Conservation (phyloP, 1,284 basidiomycete genomes). For the Tylopilus sp. region DNA sequence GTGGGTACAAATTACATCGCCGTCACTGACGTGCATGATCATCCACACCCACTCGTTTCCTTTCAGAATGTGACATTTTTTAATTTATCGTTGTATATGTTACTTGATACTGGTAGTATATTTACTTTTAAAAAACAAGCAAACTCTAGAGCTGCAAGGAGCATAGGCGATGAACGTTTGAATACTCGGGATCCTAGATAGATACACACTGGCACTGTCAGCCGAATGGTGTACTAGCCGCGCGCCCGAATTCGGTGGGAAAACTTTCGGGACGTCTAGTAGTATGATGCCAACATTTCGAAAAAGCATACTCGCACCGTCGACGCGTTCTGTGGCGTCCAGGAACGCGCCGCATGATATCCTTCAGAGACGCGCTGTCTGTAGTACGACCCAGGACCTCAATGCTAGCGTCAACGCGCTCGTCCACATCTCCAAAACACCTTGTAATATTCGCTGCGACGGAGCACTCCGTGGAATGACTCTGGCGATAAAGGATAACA, state of each 20-base stretch:
- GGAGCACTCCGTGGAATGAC: constrained; percentile 38
- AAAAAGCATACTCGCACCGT: neutral
- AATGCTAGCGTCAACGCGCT: constrained; percentile 22
- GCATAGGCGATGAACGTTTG: too few relatives aligned
- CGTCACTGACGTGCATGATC: neutral
- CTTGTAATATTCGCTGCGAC: neutral
- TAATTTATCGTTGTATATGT: neutral
- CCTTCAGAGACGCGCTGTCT: constrained; percentile 10
- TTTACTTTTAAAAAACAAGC: too few relatives aligned
- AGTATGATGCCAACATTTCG: too few relatives aligned
- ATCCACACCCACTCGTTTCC: constrained; percentile 2
- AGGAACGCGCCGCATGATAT: neutral
- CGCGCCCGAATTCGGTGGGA: too few relatives aligned
- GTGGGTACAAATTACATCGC: neutral
- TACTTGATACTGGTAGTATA: neutral
- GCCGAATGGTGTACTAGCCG: too few relatives aligned
- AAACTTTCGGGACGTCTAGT: too few relatives aligned
- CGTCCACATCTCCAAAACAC: constrained; percentile 12
- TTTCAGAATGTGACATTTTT: neutral
- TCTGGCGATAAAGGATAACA: constrained; percentile 83
- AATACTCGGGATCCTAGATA: too few relatives aligned
- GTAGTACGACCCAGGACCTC: constrained; percentile 13
- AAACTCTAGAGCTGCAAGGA: neutral
- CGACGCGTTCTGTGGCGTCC: neutral
- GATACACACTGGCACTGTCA: too few relatives aligned